phyloP scores from a whole-genome alignment of 176 grass and related monocot genomes.

The Oryza punctata region DNA sequence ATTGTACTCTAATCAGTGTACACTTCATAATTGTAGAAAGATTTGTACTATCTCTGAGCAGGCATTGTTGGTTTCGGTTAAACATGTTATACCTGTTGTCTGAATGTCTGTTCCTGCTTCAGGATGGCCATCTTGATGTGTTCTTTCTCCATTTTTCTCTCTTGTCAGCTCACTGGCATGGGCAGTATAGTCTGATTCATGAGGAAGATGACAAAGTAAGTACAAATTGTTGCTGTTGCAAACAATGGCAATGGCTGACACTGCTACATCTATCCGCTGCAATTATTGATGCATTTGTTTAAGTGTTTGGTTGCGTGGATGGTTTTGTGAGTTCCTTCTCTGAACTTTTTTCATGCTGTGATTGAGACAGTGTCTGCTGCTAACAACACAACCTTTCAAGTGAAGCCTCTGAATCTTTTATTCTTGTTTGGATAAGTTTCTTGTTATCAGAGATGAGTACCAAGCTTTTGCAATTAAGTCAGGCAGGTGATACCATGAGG shows the following conservation, averaged over 20 bases:
- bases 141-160: conserved; percentile 62
- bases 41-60: background rate
- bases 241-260: conserved; percentile 18
- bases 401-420: conserved; percentile 22
- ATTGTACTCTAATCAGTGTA: too few relatives aligned
- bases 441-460: background rate
- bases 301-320: conserved; percentile 16
- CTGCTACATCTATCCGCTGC: background rate
- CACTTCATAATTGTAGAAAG: background rate
- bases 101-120: conserved; percentile 74
- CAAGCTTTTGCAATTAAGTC: conserved; percentile 22
- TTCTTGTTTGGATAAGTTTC: background rate
- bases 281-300: conserved; percentile 30
- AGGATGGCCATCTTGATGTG: conserved; percentile 72
- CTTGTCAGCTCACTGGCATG: conserved; percentile 17
- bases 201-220: conserved; percentile 23
- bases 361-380: background rate
- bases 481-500: background rate
- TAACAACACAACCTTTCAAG: background rate
- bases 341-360: background rate
- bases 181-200: conserved; percentile 8
- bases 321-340: conserved; percentile 12
- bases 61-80: background rate
- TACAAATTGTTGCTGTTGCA: conserved; percentile 1
- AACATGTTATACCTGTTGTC: conserved; percentile 60